Percentiles rank a stretch among this genome's conserved stretches.
These are phyloP conservation scores for Ambrosia artemisiifolia DNA, from an alignment of 129 eudicot species.

Conservation along the genomic window DNA sequence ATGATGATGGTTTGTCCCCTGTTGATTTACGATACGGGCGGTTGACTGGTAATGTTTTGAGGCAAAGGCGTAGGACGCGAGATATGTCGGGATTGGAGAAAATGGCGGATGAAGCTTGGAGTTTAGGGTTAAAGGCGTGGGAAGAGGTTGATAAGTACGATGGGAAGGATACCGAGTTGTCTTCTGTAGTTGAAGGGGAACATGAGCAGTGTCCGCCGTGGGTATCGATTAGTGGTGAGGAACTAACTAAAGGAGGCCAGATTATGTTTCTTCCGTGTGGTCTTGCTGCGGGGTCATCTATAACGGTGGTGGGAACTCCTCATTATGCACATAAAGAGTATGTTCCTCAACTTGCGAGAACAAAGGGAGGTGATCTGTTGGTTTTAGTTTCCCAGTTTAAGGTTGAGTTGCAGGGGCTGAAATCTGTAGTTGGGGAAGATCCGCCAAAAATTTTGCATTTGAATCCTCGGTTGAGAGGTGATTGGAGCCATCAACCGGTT, in stretches of 20 bases:
- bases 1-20: slow-evolving; percentile 35
- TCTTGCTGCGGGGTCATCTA: slow-evolving; percentile 89
- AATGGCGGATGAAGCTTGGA: slow-evolving; percentile 97
- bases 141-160: slow-evolving; percentile 51
- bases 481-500: slow-evolving; percentile 88
- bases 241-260: slow-evolving; percentile 49
- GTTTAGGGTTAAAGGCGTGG: slow-evolving; percentile 79
- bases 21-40: slow-evolving; percentile 56
- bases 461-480: slow-evolving; percentile 95
- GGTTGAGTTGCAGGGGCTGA: slow-evolving; percentile 92
- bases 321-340: slow-evolving; percentile 78
- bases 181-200: slow-evolving; percentile 60
- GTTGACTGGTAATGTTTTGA: slow-evolving; percentile 53
- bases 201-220: slow-evolving; percentile 81
- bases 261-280: slow-evolving; percentile 93
- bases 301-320: slow-evolving; percentile 89
- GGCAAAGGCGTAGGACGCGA: slow-evolving; percentile 41
- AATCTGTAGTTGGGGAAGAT: slow-evolving; percentile 86
- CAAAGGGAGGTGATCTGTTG: slow-evolving; percentile 39
- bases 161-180: slow-evolving; percentile 35
- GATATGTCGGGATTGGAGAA: slow-evolving; percentile 64
- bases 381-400: slow-evolving; percentile 83
- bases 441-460: slow-evolving; percentile 91
- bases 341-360: slow-evolving; percentile 67
- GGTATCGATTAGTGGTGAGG: slow-evolving; percentile 60